phyloP scores from a whole-genome alignment of 352 stramenopile genomes.

The Globisporangium spiculum region DNA sequence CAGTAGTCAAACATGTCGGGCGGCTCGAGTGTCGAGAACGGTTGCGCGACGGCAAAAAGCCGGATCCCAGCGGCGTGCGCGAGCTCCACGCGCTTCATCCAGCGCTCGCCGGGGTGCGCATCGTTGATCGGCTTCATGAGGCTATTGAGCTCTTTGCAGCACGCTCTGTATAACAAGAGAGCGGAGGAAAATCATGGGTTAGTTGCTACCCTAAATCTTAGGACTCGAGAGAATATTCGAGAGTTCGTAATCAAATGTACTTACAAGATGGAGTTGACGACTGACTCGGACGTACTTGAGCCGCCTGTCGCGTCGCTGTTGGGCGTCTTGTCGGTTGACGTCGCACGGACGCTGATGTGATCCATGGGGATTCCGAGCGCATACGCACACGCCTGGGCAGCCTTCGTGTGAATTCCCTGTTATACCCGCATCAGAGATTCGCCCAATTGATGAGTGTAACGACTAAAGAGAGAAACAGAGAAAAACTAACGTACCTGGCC shows the following conservation, averaged over 20 bases:
- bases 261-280: conserved; percentile 36
- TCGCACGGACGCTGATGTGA: conserved; percentile 41
- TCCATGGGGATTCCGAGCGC: conserved; percentile 36
- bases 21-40: conserved; percentile 84
- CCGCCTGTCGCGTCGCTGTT: conserved; percentile 46
- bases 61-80: conserved; percentile 91
- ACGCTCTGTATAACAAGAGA: conserved; percentile 22
- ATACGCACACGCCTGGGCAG: conserved; percentile 47
- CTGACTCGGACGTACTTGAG: conserved; percentile 58
- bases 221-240: neutral
- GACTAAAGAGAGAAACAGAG: neutral
- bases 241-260: neutral
- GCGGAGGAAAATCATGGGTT: conserved; percentile 10
- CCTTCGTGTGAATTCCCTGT: conserved; percentile 68
- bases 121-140: conserved; percentile 31
- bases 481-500: conserved; percentile 82
- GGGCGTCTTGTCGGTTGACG: conserved; percentile 45
- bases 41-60: conserved; percentile 90
- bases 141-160: conserved; percentile 40
- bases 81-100: conserved; percentile 74
- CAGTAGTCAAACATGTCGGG: conserved; percentile 94
- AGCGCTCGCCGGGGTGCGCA: conserved; percentile 17
- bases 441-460: neutral
- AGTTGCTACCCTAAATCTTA: neutral
- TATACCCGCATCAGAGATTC: neutral